A percentile compares a stretch with the other conserved stretches of the same genome.
Conservation (phyloP, 2,329 filamentous ascomycete species). For the Aspergillus persii region DNA sequence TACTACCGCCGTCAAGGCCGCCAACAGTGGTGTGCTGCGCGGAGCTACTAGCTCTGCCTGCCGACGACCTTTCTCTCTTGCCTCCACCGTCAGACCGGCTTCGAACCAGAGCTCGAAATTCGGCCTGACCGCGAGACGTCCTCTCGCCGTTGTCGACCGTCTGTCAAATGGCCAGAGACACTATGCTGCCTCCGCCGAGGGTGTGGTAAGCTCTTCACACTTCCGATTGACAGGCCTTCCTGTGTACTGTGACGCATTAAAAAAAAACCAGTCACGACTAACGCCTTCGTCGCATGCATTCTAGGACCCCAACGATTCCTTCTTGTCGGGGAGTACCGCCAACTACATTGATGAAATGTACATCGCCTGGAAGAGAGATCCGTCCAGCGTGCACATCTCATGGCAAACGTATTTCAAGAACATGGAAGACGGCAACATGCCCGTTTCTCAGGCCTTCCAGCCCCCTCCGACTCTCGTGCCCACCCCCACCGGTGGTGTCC, state of each 20-base stretch:
- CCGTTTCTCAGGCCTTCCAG: slow-evolving; percentile 93
- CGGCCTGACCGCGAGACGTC: slow-evolving; percentile 39
- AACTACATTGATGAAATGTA: slow-evolving; percentile 99
- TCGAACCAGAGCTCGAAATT: slow-evolving; percentile 32
- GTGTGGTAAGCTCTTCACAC: slow-evolving; percentile 53
- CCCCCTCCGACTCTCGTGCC: slow-evolving; percentile 91
- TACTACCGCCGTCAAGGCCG: slow-evolving; percentile 40
- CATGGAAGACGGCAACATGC: slow-evolving; percentile 98
- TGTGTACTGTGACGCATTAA: background rate
- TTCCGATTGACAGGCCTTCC: background rate
- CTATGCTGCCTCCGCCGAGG: slow-evolving; percentile 61
- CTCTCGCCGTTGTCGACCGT: slow-evolving; percentile 42
- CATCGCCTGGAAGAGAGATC: slow-evolving; percentile 92
- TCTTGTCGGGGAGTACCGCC: slow-evolving; percentile 92
- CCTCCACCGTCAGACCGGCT: slow-evolving; percentile 30
- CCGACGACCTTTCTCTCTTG: slow-evolving; percentile 34
- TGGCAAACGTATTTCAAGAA: slow-evolving; percentile 99
- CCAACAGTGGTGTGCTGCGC: slow-evolving; percentile 38
- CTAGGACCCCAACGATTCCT: slow-evolving; percentile 87
- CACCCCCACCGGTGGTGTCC: slow-evolving; percentile 73
- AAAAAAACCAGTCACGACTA: slow-evolving; percentile 13
- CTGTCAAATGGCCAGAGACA: slow-evolving; percentile 44
- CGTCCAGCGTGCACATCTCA: slow-evolving; percentile 90
- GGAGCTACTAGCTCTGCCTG: slow-evolving; percentile 33
- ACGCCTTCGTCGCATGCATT: slow-evolving; percentile 8